These are phyloP conservation scores for Hydnomerulius pinastri DNA, from an alignment of 768 basidiomycete genomes.

Conservation along the genomic window DNA sequence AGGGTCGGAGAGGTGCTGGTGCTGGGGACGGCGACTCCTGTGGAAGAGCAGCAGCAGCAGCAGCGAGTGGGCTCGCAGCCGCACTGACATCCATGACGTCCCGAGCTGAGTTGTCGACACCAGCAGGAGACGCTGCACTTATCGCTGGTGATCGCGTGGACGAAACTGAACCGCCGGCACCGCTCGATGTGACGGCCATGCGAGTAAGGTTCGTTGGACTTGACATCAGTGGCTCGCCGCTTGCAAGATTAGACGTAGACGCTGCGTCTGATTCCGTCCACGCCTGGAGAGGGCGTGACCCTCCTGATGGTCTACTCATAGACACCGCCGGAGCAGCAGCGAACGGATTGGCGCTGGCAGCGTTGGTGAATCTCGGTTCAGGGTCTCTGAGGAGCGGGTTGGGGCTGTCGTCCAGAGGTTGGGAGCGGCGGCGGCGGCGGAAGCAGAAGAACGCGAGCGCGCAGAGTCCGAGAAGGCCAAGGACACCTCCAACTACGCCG, in stretches of 20 bases:
- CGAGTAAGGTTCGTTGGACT: constrained; percentile 3
- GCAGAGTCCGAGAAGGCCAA: constrained; percentile 17
- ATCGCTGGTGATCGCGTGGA: background rate
- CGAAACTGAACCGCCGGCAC: background rate
- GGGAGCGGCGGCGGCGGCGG: constrained; percentile 12
- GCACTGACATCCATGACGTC: background rate
- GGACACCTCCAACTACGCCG: constrained; percentile 17
- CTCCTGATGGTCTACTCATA: background rate
- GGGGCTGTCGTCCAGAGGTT: constrained; percentile 5
- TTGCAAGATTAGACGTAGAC: background rate
- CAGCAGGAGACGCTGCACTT: background rate
- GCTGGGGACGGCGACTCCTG: background rate
- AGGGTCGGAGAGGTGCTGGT: background rate
- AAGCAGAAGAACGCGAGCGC: constrained; percentile 11
- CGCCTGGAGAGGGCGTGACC: constrained; percentile 6
- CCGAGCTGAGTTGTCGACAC: background rate
- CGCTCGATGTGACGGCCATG: constrained; percentile 1
- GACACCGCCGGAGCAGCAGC: background rate
- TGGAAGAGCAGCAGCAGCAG: background rate
- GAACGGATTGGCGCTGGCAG: constrained; percentile 4
- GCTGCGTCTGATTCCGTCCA: constrained; percentile 7
- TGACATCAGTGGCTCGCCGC: background rate
- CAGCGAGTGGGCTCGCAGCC: background rate
- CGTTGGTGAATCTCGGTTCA: constrained; percentile 4
- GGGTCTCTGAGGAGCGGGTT: constrained; percentile 8